phyloP scores from a whole-genome alignment of 75 land plant genomes.

The Picea glauca region DNA sequence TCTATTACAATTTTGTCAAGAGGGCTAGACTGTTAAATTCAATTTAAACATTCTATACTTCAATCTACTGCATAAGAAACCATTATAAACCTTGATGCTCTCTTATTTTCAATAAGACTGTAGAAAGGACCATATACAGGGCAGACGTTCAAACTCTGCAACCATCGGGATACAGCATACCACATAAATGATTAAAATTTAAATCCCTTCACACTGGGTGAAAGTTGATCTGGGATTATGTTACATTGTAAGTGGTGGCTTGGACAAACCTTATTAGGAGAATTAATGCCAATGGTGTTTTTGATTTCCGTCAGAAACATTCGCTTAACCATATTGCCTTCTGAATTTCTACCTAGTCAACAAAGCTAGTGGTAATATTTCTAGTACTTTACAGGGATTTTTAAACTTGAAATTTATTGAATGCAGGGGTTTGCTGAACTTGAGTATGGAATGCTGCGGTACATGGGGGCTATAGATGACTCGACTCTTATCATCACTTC shows the following conservation, averaged over 20 bases:
- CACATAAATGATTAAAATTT: not conserved
- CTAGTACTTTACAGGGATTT: not conserved
- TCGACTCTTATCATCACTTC: slow-evolving; percentile 73
- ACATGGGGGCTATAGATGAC: slow-evolving; percentile 97
- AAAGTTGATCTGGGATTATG: not conserved
- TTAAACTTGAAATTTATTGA: not conserved
- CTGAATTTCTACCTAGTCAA: not conserved
- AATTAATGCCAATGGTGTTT: not conserved
- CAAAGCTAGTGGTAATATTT: not conserved
- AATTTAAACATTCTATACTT: not conserved
- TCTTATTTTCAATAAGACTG: not conserved
- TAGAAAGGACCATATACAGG: not conserved
- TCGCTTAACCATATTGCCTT: not conserved
- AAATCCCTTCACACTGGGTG: not conserved
- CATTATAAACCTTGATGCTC: not conserved
- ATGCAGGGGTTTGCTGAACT: slow-evolving; percentile 95
- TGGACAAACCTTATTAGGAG: not conserved
- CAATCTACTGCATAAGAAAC: not conserved
- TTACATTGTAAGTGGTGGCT: not conserved
- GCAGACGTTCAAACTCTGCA: not conserved
- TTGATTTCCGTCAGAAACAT: not conserved
- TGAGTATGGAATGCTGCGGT: slow-evolving; percentile 90
- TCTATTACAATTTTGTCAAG: not conserved
- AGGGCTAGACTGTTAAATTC: not conserved
- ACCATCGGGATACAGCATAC: not conserved